Percentiles rank a stretch among this genome's conserved stretches.
phyloP scores from a whole-genome alignment of 306 rosid genomes.

The Crotalaria pallida region DNA sequence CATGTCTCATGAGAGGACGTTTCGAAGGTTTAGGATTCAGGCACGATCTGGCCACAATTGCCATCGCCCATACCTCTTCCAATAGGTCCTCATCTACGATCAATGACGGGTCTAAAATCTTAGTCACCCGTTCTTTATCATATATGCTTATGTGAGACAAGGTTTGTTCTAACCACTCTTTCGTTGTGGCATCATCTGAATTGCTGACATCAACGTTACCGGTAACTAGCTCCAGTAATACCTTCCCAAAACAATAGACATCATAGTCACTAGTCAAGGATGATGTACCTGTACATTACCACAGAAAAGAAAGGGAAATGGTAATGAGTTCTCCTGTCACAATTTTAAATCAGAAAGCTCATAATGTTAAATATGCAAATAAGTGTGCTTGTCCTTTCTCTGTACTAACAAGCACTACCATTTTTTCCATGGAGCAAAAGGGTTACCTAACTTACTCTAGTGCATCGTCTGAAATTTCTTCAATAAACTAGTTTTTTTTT shows the following conservation, averaged over 20 bases:
- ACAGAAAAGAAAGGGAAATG: not conserved
- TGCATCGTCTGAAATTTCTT: not conserved
- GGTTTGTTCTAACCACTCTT: constrained; percentile 71
- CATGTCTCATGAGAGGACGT: constrained; percentile 86
- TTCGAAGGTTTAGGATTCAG: constrained; percentile 70
- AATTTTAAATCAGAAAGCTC: not conserved
- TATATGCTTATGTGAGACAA: constrained; percentile 51
- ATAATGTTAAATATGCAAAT: not conserved
- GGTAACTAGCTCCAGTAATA: constrained; percentile 81
- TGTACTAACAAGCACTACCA: not conserved
- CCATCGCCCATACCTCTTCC: constrained; percentile 97
- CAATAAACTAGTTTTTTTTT: not conserved
- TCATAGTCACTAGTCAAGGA: constrained; percentile 60
- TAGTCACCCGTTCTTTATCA: constrained; percentile 61
- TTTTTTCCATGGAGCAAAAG: not conserved
- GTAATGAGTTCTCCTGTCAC: not conserved
- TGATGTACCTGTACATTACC: constrained; percentile 50
- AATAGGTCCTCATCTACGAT: constrained; percentile 81
- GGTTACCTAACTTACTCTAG: not conserved
- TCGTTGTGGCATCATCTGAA: constrained; percentile 54
- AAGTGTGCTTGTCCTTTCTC: not conserved
- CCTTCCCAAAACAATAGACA: constrained; percentile 80
- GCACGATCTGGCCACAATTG: constrained; percentile 90
- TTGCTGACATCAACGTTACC: constrained; percentile 74
- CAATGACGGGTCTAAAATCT: constrained; percentile 75